Percentiles rank a stretch among this genome's conserved stretches.
These are phyloP conservation scores for Casuarina glauca DNA, from an alignment of 306 rosid species.

Conservation along the genomic window DNA sequence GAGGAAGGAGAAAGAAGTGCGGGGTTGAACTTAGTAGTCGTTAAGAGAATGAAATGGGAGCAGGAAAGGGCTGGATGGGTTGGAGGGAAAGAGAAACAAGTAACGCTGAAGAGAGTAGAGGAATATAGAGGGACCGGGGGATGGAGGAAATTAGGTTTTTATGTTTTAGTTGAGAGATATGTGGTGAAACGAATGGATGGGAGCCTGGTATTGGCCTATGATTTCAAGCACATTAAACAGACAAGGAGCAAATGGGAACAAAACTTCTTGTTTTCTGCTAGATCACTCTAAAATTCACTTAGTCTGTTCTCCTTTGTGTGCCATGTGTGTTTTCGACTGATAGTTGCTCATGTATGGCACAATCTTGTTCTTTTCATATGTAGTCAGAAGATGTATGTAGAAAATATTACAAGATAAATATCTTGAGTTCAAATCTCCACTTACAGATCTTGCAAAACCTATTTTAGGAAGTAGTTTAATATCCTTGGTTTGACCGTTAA, in stretches of 20 bases:
- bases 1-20: slow-evolving; percentile 39
- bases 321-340: no score
- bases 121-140: slow-evolving; percentile 38
- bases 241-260: slow-evolving; percentile 52
- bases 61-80: slow-evolving; percentile 35
- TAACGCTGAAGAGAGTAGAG: slow-evolving; percentile 45
- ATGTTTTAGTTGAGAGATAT: slow-evolving; percentile 57
- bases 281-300: not conserved
- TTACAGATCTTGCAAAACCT: no score
- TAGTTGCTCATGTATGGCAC: no score
- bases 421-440: no score
- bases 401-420: no score
- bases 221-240: slow-evolving; percentile 54
- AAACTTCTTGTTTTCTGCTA: not conserved
- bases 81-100: slow-evolving; percentile 29
- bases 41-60: slow-evolving; percentile 66
- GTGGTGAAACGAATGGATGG: slow-evolving; percentile 49
- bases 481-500: no score
- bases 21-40: slow-evolving; percentile 50
- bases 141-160: slow-evolving; percentile 49
- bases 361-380: no score
- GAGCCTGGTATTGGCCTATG: slow-evolving; percentile 38
- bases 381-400: no score
- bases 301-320: not conserved
- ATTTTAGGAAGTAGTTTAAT: no score